Percentiles rank a stretch among this genome's conserved stretches.
Evolutionary conservation across 768 basidiomycete species (phyloP).

Genomic region (Rhodotorula paludigena): DNA sequence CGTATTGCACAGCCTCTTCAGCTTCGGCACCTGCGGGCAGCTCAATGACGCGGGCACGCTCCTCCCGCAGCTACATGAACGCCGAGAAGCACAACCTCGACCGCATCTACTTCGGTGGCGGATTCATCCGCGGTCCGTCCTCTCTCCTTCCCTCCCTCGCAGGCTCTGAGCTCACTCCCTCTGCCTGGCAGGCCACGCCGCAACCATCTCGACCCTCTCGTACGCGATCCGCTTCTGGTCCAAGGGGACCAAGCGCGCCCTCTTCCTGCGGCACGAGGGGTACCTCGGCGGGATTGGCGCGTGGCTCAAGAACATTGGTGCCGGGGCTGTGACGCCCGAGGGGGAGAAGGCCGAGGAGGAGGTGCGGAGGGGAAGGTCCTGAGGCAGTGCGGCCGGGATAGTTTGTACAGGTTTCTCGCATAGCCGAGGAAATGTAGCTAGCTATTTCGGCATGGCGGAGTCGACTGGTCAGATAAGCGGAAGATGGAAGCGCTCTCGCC

Average conservation of each 20-base stretch:
- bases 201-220: conserved; percentile 92
- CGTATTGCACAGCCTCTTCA: conserved; percentile 52
- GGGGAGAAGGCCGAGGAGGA: neutral
- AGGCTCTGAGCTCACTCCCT: neutral
- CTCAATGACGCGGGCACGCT: neutral
- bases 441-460: too few species aligned
- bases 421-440: too few species aligned
- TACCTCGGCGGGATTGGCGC: conserved; percentile 93
- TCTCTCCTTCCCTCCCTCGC: conserved; percentile 12
- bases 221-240: conserved; percentile 99
- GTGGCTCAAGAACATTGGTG: conserved; percentile 91
- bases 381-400: neutral
- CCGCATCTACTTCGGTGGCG: conserved; percentile 97
- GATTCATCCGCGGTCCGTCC: conserved; percentile 84
- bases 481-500: too few species aligned
- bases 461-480: too few species aligned
- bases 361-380: neutral
- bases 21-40: neutral
- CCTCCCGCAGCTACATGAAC: conserved; percentile 87
- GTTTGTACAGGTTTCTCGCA: too few species aligned
- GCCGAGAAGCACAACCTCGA: conserved; percentile 96
- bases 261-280: conserved; percentile 96
- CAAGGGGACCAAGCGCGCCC: conserved; percentile 89
- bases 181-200: conserved; percentile 69
- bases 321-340: neutral